Base-by-base conservation (phyloP, 768 basidiomycete species). In the Pulveroboletus sp. region DNA sequence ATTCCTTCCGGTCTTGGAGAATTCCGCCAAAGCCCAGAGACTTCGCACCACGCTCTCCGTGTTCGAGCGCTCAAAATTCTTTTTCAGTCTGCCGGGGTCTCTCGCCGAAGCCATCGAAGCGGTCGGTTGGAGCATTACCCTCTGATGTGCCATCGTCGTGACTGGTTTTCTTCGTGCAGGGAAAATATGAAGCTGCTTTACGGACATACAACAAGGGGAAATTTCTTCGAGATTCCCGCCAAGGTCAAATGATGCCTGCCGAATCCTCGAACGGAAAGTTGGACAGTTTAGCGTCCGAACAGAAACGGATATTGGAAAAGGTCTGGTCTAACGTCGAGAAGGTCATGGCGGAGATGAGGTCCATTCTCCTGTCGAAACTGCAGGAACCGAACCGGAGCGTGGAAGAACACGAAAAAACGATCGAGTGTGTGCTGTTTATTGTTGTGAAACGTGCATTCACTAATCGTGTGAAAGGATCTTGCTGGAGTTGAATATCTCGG, bases 181-280 rank as follows among this genome's bases (percentile, higher is more conserved):
- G 93, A 13, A 88, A 89, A 46, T 98, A 94, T 64, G 96, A 98
- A 50, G 81, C 86, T 29, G 95, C 94, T 0, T 74, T 99, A 62
- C 82, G 93, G 17, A 93, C 96, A 58, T 99, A 98, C 74, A 95
- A 95, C 72, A 97, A 96, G 67, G 96, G 95, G 19, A 91, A 93
- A 55, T 85, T 88, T 68, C 74, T 97, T 24, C 77, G 95, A 37
- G 89, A 93, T 61, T 86, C 89, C 9, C 82, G 91, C n/a, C 90
- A 93, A 0, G 86, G 85, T 0, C 92, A 93, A 62, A 74, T 93
- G 2, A 73, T 91, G 2, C 86, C 92, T 3, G 76, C 82, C 17
- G 85, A 80, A 27, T 76, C 74, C 9, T 69, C 76, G 12, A 84
- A 85, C 53, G 77, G 76, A 26, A 74, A 73, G 49, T 63, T 69